Evolutionary conservation across 306 rosid genomes (phyloP).

Genomic region (Crotalaria pallida): DNA sequence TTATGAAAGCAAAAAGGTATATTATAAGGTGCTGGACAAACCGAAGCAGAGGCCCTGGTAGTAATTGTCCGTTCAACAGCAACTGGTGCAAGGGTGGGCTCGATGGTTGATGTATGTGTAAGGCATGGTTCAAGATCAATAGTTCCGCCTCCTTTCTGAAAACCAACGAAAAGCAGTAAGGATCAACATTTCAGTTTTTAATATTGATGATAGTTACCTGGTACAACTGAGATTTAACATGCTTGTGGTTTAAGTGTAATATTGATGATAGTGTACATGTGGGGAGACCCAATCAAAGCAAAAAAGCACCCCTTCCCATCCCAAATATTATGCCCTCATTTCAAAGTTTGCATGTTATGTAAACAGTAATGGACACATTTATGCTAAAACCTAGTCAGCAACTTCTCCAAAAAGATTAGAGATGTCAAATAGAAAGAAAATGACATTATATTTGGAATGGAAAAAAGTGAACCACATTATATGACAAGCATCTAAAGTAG

Average conservation of each 20-base stretch:
- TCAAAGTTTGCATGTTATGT: not conserved
- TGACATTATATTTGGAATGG: not conserved
- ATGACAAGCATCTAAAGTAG: constrained; percentile 5
- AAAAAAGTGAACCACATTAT: not conserved
- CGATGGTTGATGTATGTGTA: constrained; percentile 84
- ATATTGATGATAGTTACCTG: constrained; percentile 14
- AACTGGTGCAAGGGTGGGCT: constrained; percentile 95
- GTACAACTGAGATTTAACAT: not conserved
- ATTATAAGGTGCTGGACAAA: constrained; percentile 33
- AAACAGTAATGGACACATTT: not conserved
- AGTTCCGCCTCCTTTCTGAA: constrained; percentile 92
- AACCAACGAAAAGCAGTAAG: constrained; percentile 13
- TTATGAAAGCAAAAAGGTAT: not conserved
- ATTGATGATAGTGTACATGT: not conserved
- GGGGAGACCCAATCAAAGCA: not conserved
- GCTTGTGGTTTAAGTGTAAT: not conserved
- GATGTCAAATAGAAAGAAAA: constrained; percentile 12
- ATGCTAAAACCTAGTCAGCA: not conserved
- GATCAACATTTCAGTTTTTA: constrained; percentile 18
- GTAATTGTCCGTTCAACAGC: constrained; percentile 92
- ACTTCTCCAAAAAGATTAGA: not conserved
- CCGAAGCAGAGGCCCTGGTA: constrained; percentile 98
- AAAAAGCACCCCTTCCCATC: not conserved
- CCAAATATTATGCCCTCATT: not conserved
- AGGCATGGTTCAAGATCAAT: constrained; percentile 95